Percentiles rank a stretch among this genome's conserved stretches.
phyloP scores from a whole-genome alignment of 208 protist species.

The Acanthamoeba lenticulata region DNA sequence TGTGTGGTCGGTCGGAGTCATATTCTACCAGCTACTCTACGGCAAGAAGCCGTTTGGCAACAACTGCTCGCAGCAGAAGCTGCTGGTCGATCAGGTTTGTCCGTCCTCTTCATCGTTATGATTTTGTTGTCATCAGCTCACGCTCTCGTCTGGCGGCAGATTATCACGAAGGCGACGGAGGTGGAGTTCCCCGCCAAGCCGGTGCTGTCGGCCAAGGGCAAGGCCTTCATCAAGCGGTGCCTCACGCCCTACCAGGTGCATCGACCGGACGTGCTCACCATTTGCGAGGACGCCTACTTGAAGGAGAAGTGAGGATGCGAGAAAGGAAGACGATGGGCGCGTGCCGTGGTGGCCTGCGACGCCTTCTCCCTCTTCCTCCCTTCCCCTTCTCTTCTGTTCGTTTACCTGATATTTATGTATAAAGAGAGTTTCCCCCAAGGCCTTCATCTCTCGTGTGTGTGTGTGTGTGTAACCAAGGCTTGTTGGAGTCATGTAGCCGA shows the following conservation, averaged over 20 bases:
- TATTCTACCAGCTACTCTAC: conserved; percentile 97
- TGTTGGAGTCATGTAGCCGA: too few relatives aligned
- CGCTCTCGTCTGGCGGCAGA: too few relatives aligned
- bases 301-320: too few relatives aligned
- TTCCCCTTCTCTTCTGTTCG: too few relatives aligned
- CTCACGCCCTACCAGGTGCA: conserved; percentile 7
- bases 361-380: too few relatives aligned
- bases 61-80: conserved; percentile 88
- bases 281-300: conserved; percentile 72
- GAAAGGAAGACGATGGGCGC: too few relatives aligned
- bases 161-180: conserved; percentile 31
- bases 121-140: neutral
- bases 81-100: conserved; percentile 13
- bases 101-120: neutral
- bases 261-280: conserved; percentile 67
- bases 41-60: conserved; percentile 95
- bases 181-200: conserved; percentile 69
- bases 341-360: too few relatives aligned
- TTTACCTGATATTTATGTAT: too few relatives aligned
- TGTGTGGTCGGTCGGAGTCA: conserved; percentile 93
- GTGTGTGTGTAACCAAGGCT: too few relatives aligned
- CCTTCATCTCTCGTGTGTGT: too few relatives aligned
- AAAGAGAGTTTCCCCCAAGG: too few relatives aligned
- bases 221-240: conserved; percentile 66
- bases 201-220: conserved; percentile 29